phyloP scores from a whole-genome alignment of 163 green algal genomes.

The Prototheca cutis region DNA sequence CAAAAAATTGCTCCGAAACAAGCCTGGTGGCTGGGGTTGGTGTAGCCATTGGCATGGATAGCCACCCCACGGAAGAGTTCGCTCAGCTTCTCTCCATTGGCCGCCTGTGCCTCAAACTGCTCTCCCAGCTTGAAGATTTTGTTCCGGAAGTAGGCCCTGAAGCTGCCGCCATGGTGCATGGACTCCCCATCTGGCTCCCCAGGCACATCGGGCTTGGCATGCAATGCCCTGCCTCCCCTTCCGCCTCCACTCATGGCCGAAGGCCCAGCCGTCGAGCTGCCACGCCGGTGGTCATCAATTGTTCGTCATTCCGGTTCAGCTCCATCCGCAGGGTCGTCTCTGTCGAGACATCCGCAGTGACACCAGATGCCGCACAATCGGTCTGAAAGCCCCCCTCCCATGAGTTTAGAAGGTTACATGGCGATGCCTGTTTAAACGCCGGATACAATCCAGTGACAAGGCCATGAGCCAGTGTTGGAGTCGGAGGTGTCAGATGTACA shows the following conservation, averaged over 20 bases:
- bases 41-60: slow-evolving; percentile 84
- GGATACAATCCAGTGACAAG: too few species aligned
- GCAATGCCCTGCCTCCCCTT: neutral
- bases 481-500: too few species aligned
- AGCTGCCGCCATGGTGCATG: slow-evolving; percentile 38
- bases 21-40: slow-evolving; percentile 45
- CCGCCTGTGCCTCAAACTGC: slow-evolving; percentile 56
- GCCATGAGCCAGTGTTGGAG: too few species aligned
- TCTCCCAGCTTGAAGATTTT: slow-evolving; percentile 69
- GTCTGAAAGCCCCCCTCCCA: too few species aligned
- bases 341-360: too few species aligned
- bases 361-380: too few species aligned
- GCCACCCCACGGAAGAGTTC: slow-evolving; percentile 66
- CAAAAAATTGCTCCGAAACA: neutral
- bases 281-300: too few species aligned
- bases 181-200: slow-evolving; percentile 2
- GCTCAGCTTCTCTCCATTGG: slow-evolving; percentile 10
- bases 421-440: too few species aligned
- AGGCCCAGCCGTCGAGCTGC: too few species aligned
- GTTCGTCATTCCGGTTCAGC: too few species aligned
- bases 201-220: neutral
- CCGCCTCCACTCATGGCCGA: neutral
- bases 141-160: slow-evolving; percentile 35
- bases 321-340: too few species aligned
- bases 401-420: too few species aligned